Conservation (phyloP, 495 filamentous ascomycete genomes). For the Talaromyces thailandensis region DNA sequence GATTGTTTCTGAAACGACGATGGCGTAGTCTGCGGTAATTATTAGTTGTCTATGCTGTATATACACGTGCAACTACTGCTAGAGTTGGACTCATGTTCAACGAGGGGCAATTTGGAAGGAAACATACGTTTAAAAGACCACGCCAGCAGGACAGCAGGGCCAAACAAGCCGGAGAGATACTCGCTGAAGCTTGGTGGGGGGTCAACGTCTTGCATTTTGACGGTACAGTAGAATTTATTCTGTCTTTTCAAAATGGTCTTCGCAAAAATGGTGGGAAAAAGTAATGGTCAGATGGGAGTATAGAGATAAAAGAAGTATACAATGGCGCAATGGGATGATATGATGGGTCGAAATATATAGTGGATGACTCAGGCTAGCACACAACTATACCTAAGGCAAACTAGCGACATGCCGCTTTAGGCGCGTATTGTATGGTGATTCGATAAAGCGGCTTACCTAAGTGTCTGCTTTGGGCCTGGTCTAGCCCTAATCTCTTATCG, state of each 20-base stretch:
- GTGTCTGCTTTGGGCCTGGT: background rate
- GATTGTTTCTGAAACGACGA: constrained; percentile 23
- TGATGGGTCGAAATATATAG: background rate
- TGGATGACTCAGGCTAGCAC: background rate
- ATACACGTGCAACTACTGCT: background rate
- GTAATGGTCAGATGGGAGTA: background rate
- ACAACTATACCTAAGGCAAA: background rate
- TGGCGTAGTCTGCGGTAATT: constrained; percentile 20
- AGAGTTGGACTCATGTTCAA: background rate
- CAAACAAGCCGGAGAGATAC: constrained; percentile 17
- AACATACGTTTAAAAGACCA: constrained; percentile 25
- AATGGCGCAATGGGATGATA: background rate
- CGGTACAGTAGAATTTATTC: background rate
- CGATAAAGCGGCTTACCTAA: background rate
- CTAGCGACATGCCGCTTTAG: background rate
- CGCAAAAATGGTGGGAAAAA: background rate
- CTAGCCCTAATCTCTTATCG: background rate
- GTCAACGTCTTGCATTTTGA: background rate
- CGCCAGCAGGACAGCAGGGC: constrained; percentile 20
- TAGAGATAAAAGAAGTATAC: background rate
- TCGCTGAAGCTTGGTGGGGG: constrained; percentile 2
- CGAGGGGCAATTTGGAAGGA: background rate
- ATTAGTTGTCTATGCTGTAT: background rate
- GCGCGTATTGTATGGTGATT: background rate
- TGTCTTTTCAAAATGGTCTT: background rate